Percentiles rank a stretch among this genome's conserved stretches.
These are phyloP conservation scores for Sarcomyxa edulis DNA, from an alignment of 768 basidiomycete species.

Conservation along the genomic window DNA sequence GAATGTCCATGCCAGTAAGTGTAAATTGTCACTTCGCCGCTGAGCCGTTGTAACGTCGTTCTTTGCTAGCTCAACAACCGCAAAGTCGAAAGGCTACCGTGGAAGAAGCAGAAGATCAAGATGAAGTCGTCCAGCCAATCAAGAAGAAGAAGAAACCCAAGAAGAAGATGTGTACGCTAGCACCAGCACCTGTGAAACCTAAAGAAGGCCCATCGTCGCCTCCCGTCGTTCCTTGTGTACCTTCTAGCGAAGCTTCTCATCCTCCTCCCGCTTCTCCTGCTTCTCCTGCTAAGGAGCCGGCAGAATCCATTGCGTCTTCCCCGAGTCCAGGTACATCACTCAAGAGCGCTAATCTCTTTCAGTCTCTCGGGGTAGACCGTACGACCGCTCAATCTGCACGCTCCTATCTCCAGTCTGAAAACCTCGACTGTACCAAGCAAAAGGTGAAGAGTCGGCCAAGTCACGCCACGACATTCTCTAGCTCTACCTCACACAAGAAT, in stretches of 20 bases:
- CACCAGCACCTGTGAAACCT: conserved; percentile 16
- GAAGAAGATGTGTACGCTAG: conserved; percentile 54
- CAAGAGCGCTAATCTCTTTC: conserved; percentile 18
- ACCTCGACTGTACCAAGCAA: conserved; percentile 42
- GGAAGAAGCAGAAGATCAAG: conserved; percentile 74
- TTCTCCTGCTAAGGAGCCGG: conserved; percentile 16
- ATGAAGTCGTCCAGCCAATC: conserved; percentile 27
- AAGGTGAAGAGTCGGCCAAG: conserved; percentile 72
- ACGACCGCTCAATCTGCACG: conserved; percentile 62
- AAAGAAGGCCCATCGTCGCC: conserved; percentile 13
- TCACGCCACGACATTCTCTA: conserved; percentile 44
- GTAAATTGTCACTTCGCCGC: too few species aligned
- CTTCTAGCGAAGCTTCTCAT: too few species aligned
- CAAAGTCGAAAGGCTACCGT: conserved; percentile 46
- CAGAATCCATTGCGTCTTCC: too few species aligned
- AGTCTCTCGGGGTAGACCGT: conserved; percentile 35
- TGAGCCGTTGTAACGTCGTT: background rate
- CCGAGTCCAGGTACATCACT: conserved; percentile 14
- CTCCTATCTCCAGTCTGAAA: conserved; percentile 57
- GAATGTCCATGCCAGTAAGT: background rate
- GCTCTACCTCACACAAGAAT: conserved; percentile 46
- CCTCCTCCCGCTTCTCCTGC: conserved; percentile 13
- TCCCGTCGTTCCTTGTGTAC: too few species aligned
- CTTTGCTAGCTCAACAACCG: conserved; percentile 8
- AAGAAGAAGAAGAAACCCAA: conserved; percentile 70